Evolutionary conservation across 2,329 filamentous ascomycete species (phyloP).

Genomic region (Pyrenochaeta sp.): DNA sequence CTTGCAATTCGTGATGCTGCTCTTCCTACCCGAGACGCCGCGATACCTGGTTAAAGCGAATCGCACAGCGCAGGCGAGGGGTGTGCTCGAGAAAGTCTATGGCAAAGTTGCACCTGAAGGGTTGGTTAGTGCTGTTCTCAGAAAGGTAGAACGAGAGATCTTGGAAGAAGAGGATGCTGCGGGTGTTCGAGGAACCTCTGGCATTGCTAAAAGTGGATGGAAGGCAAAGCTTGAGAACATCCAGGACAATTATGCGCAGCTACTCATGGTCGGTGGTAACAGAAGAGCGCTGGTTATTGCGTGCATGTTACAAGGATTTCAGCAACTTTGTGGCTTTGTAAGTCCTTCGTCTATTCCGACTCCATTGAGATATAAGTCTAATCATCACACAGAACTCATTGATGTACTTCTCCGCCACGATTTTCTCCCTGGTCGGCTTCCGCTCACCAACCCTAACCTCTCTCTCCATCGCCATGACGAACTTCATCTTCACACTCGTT

Average conservation of each 20-base stretch:
- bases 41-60: conserved; percentile 82
- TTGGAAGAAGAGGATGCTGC: conserved; percentile 69
- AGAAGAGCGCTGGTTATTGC: conserved; percentile 82
- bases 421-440: conserved; percentile 57
- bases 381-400: conserved; percentile 49
- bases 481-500: conserved; percentile 56
- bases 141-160: conserved; percentile 76
- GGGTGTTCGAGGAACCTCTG: conserved; percentile 43
- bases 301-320: conserved; percentile 83
- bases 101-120: conserved; percentile 44
- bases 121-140: conserved; percentile 67
- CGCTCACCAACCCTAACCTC: conserved; percentile 54
- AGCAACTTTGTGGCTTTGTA: conserved; percentile 76
- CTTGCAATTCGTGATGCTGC: conserved; percentile 72
- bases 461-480: conserved; percentile 54
- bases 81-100: conserved; percentile 70
- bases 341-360: conserved; percentile 14
- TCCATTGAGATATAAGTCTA: neutral
- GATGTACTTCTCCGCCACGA: conserved; percentile 59
- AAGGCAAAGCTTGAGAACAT: conserved; percentile 55
- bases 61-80: conserved; percentile 66
- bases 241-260: conserved; percentile 62
- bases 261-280: conserved; percentile 58
- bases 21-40: conserved; percentile 85
- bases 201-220: conserved; percentile 36